Evolutionary conservation across 2,329 filamentous ascomycete genomes (phyloP), one percentile per base, ranked within the genome.

Genomic region (Rhynchosporium graminicola): DNA sequence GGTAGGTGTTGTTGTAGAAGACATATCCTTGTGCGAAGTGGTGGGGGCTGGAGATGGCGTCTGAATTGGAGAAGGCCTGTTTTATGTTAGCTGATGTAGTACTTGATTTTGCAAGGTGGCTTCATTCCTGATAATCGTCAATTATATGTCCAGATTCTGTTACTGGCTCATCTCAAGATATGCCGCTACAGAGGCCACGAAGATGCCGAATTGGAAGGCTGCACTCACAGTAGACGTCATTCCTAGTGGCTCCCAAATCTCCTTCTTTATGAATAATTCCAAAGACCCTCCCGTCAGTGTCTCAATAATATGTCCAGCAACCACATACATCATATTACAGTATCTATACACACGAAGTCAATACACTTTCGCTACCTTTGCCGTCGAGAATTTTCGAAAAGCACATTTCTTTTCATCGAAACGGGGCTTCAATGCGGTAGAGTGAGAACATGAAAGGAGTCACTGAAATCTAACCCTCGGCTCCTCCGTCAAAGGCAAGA

Each of bases 241-340:
- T 2, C 74, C 76, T 33, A 84, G 72, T 0, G 80, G 80, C 2
- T 64, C 64, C 76, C 80, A 83, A 50, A 83, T 72, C 9, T 71
- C 64, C 26, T 76, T 70, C 7, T 71, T 72, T 9, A 83, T 70
- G 43, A 80, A 78, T 4, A 76, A 69, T 0, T 75, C 76, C 3
- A 83, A 72, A 36, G 71, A 69, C 10, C 65, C 65, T 0, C 76
- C 76, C 0, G 75, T 77, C 3, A 80, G 60, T 0, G 69, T 76
- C 65, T 83, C 79, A n/a, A 83, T 69, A 0, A 83, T 75, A 65
- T 82, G 74, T 4, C 77, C 77, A 2, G 77, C 75, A 1, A 75
- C 75, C 1, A 74, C 74, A 67, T 76, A 85, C 77, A 83, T 82
- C 61, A 78, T 73, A 68, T 85, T 84, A 69, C 75, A 78, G 68